These are phyloP conservation scores for Coffea eugenioides DNA, from an alignment of 257 asterid genomes.

Conservation along the genomic window DNA sequence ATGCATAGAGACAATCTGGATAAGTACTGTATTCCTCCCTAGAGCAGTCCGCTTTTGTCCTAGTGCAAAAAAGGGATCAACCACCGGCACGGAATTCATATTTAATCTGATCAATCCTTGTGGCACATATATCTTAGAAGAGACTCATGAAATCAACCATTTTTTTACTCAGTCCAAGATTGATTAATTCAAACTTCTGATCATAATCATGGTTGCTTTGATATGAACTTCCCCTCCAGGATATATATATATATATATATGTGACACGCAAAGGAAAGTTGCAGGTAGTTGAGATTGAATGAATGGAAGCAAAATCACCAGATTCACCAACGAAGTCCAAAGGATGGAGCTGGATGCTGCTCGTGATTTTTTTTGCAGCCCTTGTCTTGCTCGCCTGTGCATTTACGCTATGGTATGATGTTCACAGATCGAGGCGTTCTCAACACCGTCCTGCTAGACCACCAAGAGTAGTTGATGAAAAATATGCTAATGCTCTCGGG, in stretches of 20 bases:
- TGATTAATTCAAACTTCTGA: no score
- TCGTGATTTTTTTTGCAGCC: constrained; percentile 28
- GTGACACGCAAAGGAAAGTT: not conserved
- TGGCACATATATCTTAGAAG: not conserved
- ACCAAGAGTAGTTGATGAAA: constrained; percentile 12
- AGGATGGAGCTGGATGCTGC: constrained; percentile 32
- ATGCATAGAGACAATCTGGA: not conserved
- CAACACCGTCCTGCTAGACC: constrained; percentile 7
- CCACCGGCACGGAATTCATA: constrained; percentile 1
- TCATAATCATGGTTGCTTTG: not conserved
- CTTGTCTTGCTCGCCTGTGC: constrained; percentile 42
- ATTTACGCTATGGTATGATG: constrained; percentile 37
- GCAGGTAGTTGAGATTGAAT: not conserved
- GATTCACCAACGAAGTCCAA: constrained; percentile 11
- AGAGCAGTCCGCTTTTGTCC: not conserved
- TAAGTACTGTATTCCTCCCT: not conserved
- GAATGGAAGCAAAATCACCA: constrained; percentile 30
- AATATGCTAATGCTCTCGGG: constrained; percentile 46
- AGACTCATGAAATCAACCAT: not conserved
- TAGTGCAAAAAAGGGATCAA: not conserved
- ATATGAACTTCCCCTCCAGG: not conserved
- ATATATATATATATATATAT: no score
- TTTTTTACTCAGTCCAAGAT: not conserved
- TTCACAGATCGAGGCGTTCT: constrained; percentile 19
- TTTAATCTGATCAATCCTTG: not conserved